A percentile compares a stretch with the other conserved stretches of the same genome.
Conservation (phyloP, 208 protist genomes). For the Phytomonas sp. region DNA sequence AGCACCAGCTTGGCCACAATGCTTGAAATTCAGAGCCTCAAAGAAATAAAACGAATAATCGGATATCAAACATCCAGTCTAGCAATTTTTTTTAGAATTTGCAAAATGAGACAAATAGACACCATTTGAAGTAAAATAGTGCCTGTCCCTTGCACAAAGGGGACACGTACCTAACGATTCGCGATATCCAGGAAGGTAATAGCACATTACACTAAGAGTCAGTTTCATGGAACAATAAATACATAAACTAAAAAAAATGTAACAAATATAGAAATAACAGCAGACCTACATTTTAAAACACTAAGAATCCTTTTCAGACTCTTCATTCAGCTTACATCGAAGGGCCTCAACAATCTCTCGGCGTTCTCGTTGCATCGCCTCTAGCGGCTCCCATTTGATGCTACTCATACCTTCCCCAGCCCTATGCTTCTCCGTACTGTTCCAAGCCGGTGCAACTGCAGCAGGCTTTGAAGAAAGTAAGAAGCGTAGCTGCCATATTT, state of each 20-base stretch:
- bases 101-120: background rate
- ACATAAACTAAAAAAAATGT: background rate
- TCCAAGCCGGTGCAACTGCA: background rate
- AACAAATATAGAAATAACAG: background rate
- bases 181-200: background rate
- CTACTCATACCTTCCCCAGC: background rate
- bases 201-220: background rate
- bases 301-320: background rate
- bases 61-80: background rate
- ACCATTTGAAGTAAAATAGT: background rate
- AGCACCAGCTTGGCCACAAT: background rate
- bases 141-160: background rate
- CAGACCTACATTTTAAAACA: background rate
- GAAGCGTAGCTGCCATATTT: constrained; percentile 72
- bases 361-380: background rate
- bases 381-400: background rate
- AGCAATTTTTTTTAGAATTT: background rate
- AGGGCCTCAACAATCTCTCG: background rate
- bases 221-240: background rate
- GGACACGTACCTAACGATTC: background rate
- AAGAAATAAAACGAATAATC: background rate
- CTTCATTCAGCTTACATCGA: background rate
- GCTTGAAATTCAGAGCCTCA: background rate
- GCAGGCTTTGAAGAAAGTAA: constrained; percentile 10
- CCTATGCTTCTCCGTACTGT: background rate